A percentile compares a stretch with the other conserved stretches of the same genome.
Conservation (phyloP, 225 moss, liverwort and hornwort species). For the Bryoerythrophyllum caledonicum region DNA sequence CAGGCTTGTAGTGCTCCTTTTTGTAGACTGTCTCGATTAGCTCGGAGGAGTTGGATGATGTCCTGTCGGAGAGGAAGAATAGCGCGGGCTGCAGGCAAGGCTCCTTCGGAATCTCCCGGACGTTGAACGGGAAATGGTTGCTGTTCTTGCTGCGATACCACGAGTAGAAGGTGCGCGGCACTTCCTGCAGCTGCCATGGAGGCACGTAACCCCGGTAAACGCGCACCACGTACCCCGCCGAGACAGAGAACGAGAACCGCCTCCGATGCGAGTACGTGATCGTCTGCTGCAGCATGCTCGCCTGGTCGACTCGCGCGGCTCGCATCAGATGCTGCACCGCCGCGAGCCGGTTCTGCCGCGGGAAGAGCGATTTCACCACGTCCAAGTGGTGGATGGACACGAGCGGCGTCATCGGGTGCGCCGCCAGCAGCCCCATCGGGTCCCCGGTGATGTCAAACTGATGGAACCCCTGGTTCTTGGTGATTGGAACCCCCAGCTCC, state of each 20-base stretch:
- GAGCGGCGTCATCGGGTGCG: slow-evolving; percentile 58
- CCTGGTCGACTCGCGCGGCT: slow-evolving; percentile 44
- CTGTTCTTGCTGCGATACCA: slow-evolving; percentile 54
- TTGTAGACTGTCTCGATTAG: slow-evolving; percentile 18
- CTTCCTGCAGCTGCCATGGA: slow-evolving; percentile 52
- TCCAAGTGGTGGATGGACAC: slow-evolving; percentile 67
- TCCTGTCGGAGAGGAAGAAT: slow-evolving; percentile 32
- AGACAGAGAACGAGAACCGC: slow-evolving; percentile 61
- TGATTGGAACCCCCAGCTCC: slow-evolving; percentile 40
- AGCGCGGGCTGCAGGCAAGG: slow-evolving; percentile 51
- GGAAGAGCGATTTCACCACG: slow-evolving; percentile 52
- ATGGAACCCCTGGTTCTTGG: slow-evolving; percentile 35
- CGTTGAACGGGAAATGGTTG: slow-evolving; percentile 56
- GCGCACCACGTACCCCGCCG: slow-evolving; percentile 57
- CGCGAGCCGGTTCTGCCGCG: slow-evolving; percentile 28
- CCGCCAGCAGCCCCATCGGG: slow-evolving; percentile 47
- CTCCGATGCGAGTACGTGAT: slow-evolving; percentile 47
- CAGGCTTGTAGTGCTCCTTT: slow-evolving; percentile 4
- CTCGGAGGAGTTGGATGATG: not conserved
- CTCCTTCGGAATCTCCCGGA: slow-evolving; percentile 38
- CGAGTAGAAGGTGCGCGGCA: slow-evolving; percentile 51
- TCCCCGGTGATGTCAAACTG: slow-evolving; percentile 60
- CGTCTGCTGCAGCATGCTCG: slow-evolving; percentile 62
- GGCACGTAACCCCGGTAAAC: slow-evolving; percentile 49
- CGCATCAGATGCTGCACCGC: slow-evolving; percentile 44